These are phyloP conservation scores for Geotrichum ghanense DNA, from an alignment of 805 yeast genomes.

Conservation along the genomic window DNA sequence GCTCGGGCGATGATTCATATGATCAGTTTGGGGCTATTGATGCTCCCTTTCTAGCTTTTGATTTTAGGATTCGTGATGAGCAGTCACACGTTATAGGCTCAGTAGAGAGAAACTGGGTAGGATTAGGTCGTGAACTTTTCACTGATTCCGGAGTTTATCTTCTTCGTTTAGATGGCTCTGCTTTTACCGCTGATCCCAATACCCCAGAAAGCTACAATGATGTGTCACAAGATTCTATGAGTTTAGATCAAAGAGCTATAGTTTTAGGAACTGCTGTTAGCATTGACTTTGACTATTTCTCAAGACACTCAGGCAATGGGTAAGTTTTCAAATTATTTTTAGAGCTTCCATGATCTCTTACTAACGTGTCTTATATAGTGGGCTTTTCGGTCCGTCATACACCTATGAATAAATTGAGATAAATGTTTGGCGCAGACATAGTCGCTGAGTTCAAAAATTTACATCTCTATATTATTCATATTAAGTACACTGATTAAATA, in stretches of 20 bases:
- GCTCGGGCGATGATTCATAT: slow-evolving; percentile 32
- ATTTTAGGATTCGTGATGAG: slow-evolving; percentile 63
- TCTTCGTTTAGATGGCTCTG: slow-evolving; percentile 61
- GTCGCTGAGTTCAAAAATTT: too few relatives aligned
- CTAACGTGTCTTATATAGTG: not conserved
- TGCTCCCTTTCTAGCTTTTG: slow-evolving; percentile 76
- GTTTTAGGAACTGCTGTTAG: slow-evolving; percentile 80
- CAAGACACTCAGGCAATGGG: slow-evolving; percentile 69
- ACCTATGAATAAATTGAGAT: slow-evolving; percentile 1
- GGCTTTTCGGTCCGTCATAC: not conserved
- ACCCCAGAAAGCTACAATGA: slow-evolving; percentile 7
- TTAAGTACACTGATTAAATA: too few relatives aligned
- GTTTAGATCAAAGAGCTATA: slow-evolving; percentile 75
- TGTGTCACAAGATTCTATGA: slow-evolving; percentile 43
- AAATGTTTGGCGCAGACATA: slow-evolving; percentile 10
- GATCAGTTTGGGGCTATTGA: slow-evolving; percentile 82
- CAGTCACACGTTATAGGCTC: slow-evolving; percentile 51
- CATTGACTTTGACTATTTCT: slow-evolving; percentile 91
- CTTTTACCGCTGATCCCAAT: slow-evolving; percentile 48
- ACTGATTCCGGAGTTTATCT: slow-evolving; percentile 94
- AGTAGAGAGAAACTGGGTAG: slow-evolving; percentile 92
- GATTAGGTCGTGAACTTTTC: slow-evolving; percentile 81
- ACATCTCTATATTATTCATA: too few relatives aligned
- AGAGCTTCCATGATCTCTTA: slow-evolving; percentile 1
- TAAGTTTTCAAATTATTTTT: slow-evolving; percentile 6